Base-by-base conservation (phyloP, 192 early-diverging fungal species). In the Cetraspora pellucida region DNA sequence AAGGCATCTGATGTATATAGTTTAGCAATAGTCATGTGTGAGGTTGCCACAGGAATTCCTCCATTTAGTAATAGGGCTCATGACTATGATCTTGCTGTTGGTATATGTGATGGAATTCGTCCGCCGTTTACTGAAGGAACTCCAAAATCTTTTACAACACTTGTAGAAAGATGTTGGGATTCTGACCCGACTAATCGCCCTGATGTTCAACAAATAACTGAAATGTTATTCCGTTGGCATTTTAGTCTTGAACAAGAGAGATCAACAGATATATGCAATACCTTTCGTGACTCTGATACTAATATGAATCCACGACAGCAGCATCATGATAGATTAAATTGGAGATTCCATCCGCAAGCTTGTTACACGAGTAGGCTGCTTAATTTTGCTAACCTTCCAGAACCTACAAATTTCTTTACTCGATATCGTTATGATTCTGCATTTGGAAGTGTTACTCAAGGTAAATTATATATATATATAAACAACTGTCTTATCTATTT, bases 141-240 rank as follows among this genome's bases (percentile, higher is more conserved):
- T n/a, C 69, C 69, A 30, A 49, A 71, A 27, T 71, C 19, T 10
- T 71, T 71, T 52, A 50, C 25, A 71, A 52, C 9, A 0, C 37
- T 71, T 14, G 50, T 71, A 23, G 69, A 71, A 71, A 71, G 69
- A 54, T 71, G 69, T 71, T 71, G 69, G 50, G 69, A 71, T 54
- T 21, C 69, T 31, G 69, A 71, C 25, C 69, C 69, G 6, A 25
- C 10, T 28, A 19, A 25, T n/a, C 45, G 69, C 27, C 69, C 69
- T 0, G 17, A 0, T 49, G 47, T 54, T 14, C 46, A 71, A 52
- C 46, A 71, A 54, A 52, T 71, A 17, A 71, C 52, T 3, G 52
- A 27, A 27, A 73, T 73, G 50, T 43, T 73, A 57, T 68, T 68
- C 16, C 43, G 66, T 25, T 68, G 55, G 55, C 54, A 73, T 45